A percentile compares a stretch with the other conserved stretches of the same genome.
Evolutionary conservation across 2,329 filamentous ascomycete genomes (phyloP).

Genomic region (Pseudogymnoascus sp.): DNA sequence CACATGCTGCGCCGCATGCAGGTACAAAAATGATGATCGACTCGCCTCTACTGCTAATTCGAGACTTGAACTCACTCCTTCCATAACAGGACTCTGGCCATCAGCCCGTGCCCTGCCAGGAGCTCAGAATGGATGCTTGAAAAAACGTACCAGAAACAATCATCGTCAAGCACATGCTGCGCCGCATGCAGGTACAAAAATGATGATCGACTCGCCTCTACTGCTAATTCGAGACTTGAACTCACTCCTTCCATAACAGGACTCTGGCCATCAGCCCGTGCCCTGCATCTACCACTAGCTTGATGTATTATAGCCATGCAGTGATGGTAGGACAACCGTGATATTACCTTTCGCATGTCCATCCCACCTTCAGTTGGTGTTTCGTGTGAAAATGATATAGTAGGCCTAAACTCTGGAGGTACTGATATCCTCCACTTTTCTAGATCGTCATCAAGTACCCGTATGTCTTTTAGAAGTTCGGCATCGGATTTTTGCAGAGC

Average conservation of each 20-base stretch:
- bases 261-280: conserved; percentile 31
- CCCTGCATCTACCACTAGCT: conserved; percentile 44
- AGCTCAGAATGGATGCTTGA: conserved; percentile 38
- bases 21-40: conserved; percentile 45
- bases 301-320: conserved; percentile 49
- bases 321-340: conserved; percentile 50
- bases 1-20: conserved; percentile 36
- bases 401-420: conserved; percentile 38
- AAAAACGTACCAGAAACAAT: conserved; percentile 33
- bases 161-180: conserved; percentile 36
- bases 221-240: conserved; percentile 45
- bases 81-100: conserved; percentile 31
- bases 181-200: conserved; percentile 41
- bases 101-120: conserved; percentile 37
- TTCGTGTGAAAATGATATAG: conserved; percentile 35
- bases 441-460: conserved; percentile 49
- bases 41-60: conserved; percentile 48
- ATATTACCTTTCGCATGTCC: conserved; percentile 40
- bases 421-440: conserved; percentile 48
- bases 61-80: conserved; percentile 45
- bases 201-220: conserved; percentile 50
- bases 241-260: conserved; percentile 39
- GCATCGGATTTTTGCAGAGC: conserved; percentile 45
- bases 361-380: conserved; percentile 25
- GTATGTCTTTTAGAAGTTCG: conserved; percentile 46